These are phyloP conservation scores for Byssochlamys sp. DNA, from an alignment of 2,329 filamentous ascomycete genomes.

Conservation along the genomic window DNA sequence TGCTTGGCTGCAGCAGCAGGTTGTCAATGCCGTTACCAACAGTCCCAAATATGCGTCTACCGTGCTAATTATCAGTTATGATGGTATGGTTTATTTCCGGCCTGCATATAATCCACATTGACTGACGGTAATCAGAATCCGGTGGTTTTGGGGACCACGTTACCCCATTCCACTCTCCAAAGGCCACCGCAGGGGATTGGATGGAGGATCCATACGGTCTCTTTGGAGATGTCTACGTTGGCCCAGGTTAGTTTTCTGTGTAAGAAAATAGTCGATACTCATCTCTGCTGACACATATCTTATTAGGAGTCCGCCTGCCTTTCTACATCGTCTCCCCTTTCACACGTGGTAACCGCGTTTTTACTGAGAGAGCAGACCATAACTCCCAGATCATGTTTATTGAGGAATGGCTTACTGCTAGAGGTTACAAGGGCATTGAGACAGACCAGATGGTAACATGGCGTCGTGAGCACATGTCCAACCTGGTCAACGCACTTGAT, in stretches of 20 bases:
- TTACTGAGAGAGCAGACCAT: slow-evolving; percentile 47
- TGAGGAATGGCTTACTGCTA: slow-evolving; percentile 41
- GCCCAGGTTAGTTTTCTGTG: slow-evolving; percentile 24
- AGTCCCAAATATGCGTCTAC: slow-evolving; percentile 43
- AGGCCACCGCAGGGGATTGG: slow-evolving; percentile 46
- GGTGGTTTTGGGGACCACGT: slow-evolving; percentile 50
- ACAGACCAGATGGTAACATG: slow-evolving; percentile 38
- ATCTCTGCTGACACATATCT: slow-evolving; percentile 2
- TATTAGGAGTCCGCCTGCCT: slow-evolving; percentile 41
- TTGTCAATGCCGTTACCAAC: slow-evolving; percentile 43
- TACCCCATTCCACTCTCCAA: slow-evolving; percentile 41
- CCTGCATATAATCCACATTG: neutral
- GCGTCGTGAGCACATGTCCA: slow-evolving; percentile 40
- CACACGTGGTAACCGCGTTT: slow-evolving; percentile 46
- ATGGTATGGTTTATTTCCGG: slow-evolving; percentile 21
- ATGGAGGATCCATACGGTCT: slow-evolving; percentile 36
- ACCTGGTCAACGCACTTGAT: slow-evolving; percentile 41
- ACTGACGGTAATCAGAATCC: slow-evolving; percentile 30
- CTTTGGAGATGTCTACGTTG: slow-evolving; percentile 36
- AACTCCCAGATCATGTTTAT: slow-evolving; percentile 48
- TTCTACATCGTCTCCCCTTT: slow-evolving; percentile 49
- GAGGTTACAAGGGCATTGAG: slow-evolving; percentile 32
- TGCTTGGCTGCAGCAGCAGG: slow-evolving; percentile 45
- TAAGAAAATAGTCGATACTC: neutral
- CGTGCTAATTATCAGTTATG: slow-evolving; percentile 37